phyloP scores from a whole-genome alignment of 148 eudicot species.

The Polygonum aviculare region DNA sequence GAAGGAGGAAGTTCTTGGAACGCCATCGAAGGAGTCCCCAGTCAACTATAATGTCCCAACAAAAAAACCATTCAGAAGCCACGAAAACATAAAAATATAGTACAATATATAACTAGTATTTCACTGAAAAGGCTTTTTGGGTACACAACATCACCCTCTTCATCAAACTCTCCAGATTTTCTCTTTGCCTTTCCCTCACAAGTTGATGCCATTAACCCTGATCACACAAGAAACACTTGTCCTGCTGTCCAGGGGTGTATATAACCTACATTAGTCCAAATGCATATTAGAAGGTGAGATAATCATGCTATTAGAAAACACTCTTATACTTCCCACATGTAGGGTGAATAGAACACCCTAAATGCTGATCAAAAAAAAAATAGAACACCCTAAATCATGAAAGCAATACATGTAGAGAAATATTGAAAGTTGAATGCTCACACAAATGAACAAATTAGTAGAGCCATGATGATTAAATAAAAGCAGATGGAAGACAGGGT shows the following conservation, averaged over 20 bases:
- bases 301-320: not conserved
- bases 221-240: constrained; percentile 90
- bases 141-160: constrained; percentile 54
- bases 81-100: not conserved
- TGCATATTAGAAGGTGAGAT: not conserved
- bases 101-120: not conserved
- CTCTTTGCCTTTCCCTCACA: constrained; percentile 96
- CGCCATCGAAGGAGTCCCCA: constrained; percentile 27
- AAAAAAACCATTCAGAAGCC: not conserved
- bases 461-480: not conserved
- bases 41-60: constrained; percentile 32
- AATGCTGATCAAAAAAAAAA: no score
- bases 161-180: constrained; percentile 90
- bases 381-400: not conserved
- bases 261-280: constrained; percentile 43
- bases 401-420: not conserved
- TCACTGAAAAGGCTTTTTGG: constrained; percentile 87
- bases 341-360: no score
- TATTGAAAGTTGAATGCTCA: not conserved
- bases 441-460: not conserved
- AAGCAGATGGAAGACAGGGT: not conserved
- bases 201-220: constrained; percentile 81
- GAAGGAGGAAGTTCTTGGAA: constrained; percentile 23
- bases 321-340: not conserved
- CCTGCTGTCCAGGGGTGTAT: constrained; percentile 80